phyloP scores from a whole-genome alignment of 805 yeast genomes.

The Myxozyma neglecta region DNA sequence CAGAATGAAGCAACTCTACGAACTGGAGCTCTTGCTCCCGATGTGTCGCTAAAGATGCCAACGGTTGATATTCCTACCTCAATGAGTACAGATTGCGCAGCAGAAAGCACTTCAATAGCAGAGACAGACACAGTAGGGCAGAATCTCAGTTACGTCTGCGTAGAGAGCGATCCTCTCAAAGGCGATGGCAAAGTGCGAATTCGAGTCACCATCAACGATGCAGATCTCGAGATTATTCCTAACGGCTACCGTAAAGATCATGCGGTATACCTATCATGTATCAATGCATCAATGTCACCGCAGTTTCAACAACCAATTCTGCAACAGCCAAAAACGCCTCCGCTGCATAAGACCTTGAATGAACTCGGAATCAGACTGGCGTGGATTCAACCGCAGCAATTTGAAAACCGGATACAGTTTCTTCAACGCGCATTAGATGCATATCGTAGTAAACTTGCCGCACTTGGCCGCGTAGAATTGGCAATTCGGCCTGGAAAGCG shows the following conservation, averaged over 20 bases:
- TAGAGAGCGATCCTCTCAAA: conserved; percentile 6
- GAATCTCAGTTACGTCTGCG: conserved; percentile 11
- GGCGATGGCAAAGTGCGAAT: conserved; percentile 14
- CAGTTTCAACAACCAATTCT: conserved; percentile 17
- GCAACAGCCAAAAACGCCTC: neutral
- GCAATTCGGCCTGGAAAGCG: conserved; percentile 19
- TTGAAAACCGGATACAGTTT: conserved; percentile 22
- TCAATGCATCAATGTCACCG: conserved; percentile 21
- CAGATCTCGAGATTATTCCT: conserved; percentile 21
- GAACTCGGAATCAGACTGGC: conserved; percentile 28
- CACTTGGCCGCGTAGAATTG: conserved; percentile 12
- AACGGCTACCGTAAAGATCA: conserved; percentile 25
- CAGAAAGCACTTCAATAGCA: neutral
- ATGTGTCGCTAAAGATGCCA: no score
- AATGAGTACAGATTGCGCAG: neutral
- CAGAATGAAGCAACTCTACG: no score
- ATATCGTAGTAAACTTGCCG: conserved; percentile 20
- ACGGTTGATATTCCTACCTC: neutral
- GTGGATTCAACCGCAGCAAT: conserved; percentile 27
- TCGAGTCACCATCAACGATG: conserved; percentile 12
- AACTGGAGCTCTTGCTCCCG: no score
- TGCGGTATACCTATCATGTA: conserved; percentile 20
- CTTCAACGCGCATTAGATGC: conserved; percentile 25
- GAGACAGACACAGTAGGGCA: neutral
- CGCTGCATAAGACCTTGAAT: conserved; percentile 11